These are phyloP conservation scores for Ensete ventricosum DNA, from an alignment of 176 grass and related monocot species.

Conservation along the genomic window DNA sequence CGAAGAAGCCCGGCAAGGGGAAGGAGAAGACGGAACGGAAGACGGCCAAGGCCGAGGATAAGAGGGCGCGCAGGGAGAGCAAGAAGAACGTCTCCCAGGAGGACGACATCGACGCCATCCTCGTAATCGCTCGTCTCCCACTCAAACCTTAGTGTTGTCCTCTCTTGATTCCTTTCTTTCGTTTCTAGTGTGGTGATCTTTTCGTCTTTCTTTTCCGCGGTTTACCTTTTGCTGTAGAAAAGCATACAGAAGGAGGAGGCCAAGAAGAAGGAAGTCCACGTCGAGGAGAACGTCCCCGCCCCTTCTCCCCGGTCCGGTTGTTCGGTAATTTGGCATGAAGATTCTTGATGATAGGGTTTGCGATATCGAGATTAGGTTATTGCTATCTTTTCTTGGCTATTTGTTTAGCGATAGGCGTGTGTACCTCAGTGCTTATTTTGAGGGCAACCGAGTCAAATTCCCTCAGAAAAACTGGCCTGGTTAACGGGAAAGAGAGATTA, in stretches of 20 bases:
- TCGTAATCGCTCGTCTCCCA: slow-evolving; percentile 28
- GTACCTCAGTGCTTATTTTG: no score
- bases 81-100: slow-evolving; percentile 57
- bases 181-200: not conserved
- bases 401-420: no score
- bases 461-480: no score
- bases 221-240: slow-evolving; percentile 31
- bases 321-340: slow-evolving; percentile 7
- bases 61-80: slow-evolving; percentile 63
- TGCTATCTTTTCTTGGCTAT: no score
- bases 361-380: not conserved
- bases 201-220: not conserved
- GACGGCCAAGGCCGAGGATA: slow-evolving; percentile 84
- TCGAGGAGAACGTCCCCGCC: slow-evolving; percentile 79
- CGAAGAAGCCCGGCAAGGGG: slow-evolving; percentile 83
- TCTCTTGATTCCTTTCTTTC: not conserved
- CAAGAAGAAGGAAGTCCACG: slow-evolving; percentile 94
- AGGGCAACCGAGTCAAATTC: no score
- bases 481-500: no score
- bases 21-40: slow-evolving; percentile 96
- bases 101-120: slow-evolving; percentile 94
- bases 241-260: slow-evolving; percentile 92
- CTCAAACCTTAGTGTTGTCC: not conserved
- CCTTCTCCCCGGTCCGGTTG: slow-evolving; percentile 70
- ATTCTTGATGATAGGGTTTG: not conserved